A percentile compares a stretch with the other conserved stretches of the same genome.
phyloP scores from a whole-genome alignment of 805 yeast species.

The Tetrapisispora namnaoensis region DNA sequence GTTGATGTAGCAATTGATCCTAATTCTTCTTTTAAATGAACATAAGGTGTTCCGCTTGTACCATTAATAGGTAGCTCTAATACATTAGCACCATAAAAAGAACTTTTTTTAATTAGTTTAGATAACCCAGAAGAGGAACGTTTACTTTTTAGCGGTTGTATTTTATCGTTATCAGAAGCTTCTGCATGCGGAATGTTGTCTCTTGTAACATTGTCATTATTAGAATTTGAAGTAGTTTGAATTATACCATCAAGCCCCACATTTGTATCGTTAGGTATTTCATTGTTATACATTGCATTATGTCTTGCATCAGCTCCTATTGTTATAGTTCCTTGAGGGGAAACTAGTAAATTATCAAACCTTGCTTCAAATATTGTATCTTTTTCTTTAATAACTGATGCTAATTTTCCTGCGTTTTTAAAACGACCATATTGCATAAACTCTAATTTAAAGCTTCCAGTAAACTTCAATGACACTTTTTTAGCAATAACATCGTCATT shows the following conservation, averaged over 20 bases:
- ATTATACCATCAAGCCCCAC: background rate
- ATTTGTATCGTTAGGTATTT: background rate
- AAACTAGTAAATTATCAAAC: constrained; percentile 52
- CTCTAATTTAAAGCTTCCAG: constrained; percentile 55
- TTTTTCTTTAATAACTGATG: constrained; percentile 40
- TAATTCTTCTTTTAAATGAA: constrained; percentile 10
- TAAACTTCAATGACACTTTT: constrained; percentile 48
- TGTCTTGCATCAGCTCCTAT: constrained; percentile 9
- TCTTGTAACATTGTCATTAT: background rate
- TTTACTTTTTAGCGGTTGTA: background rate
- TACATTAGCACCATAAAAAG: constrained; percentile 7
- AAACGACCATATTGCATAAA: constrained; percentile 38
- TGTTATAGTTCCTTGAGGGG: constrained; percentile 24
- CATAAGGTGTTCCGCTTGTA: constrained; percentile 29
- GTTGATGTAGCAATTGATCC: constrained; percentile 5
- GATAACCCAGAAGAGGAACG: constrained; percentile 6
- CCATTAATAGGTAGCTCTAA: constrained; percentile 24
- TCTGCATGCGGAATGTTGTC: background rate
- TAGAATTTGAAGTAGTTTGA: background rate
- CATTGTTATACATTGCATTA: background rate
- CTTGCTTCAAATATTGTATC: constrained; percentile 55
- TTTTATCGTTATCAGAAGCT: background rate
- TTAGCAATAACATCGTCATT: constrained; percentile 59
- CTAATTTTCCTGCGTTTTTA: constrained; percentile 26
- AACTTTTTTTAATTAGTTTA: constrained; percentile 7